Base-by-base conservation (phyloP, 805 yeast genomes). In the Candida tallmaniae region DNA sequence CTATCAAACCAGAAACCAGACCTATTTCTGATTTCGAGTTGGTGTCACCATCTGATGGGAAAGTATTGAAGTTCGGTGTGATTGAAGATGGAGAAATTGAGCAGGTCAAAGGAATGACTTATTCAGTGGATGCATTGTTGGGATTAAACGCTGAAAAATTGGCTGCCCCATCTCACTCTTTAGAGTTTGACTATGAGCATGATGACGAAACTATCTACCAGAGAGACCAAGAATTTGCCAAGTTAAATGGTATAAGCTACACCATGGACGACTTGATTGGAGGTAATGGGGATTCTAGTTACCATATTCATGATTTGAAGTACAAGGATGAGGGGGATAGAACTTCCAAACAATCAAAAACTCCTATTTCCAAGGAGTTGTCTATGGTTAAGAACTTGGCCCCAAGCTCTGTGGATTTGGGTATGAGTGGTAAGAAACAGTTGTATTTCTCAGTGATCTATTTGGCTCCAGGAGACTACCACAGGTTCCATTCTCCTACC, bases 381-480 rank as follows among this genome's bases (percentile, higher is more conserved):
- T 52, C 69, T 39, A 57, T 65, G 41, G 66, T 71, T 29, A 55
- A 65, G 55, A 55, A 65, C 48, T 54, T 72, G 34, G 54, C 60
- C 6, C 62, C 68, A 5, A 45, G 58, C 24, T 51, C 59, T 17
- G 30, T 50, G 14, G 62, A 58, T 41, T 55, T 66, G 15, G 48
- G 56, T 15, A 38, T 44, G 6, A 50, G 58, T 40, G 44, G 36
- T 9, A 72, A 74, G 27, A 83, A 78, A 35, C 74, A 78, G 46
- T 65, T 93, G 37, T 90, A 72, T 51, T 93, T 82, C 58, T 82
- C 96, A 1, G 99, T 93, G 13, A 86, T 93, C 13, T 93, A 93
- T 55, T 69, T 93, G 35, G 96, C 97, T 0, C 99, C 99, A 0
- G 99, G 99, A 25, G 98, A 93, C 56, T 93, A 93, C 60, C 99